Evolutionary conservation across 176 grass and related monocot species (phyloP).

Genomic region (Typha latifolia): DNA sequence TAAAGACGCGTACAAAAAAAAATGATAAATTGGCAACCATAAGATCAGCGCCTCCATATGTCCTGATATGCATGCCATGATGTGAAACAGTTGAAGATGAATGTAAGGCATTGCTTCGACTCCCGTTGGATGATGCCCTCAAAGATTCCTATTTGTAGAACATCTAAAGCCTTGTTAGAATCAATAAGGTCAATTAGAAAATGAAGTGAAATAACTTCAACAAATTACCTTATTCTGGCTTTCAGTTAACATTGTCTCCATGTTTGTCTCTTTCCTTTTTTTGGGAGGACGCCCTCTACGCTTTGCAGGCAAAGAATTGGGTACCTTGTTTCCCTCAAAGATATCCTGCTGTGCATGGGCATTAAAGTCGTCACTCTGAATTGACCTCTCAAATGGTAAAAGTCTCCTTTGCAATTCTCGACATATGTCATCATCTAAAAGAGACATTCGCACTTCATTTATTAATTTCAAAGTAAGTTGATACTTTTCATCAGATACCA

Average conservation of each 20-base stretch:
- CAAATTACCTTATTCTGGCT: slow-evolving; percentile 25
- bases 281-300: slow-evolving; percentile 67
- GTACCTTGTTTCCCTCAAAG: slow-evolving; percentile 29
- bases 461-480: slow-evolving; percentile 42
- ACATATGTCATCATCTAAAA: slow-evolving; percentile 62
- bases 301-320: slow-evolving; percentile 32
- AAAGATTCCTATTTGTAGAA: slow-evolving; percentile 34
- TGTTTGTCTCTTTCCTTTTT: slow-evolving; percentile 48
- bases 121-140: slow-evolving; percentile 32
- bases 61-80: slow-evolving; percentile 48
- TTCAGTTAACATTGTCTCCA: slow-evolving; percentile 39
- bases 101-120: slow-evolving; percentile 45
- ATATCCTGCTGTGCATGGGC: slow-evolving; percentile 22
- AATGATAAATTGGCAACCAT: slow-evolving; percentile 30
- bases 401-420: slow-evolving; percentile 55
- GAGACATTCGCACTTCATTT: slow-evolving; percentile 36
- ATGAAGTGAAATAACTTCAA: slow-evolving; percentile 5
- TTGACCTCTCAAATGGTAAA: slow-evolving; percentile 31
- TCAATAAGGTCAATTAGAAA: not conserved
- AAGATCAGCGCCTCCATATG: slow-evolving; percentile 52
- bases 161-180: not conserved
- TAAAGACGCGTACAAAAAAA: not conserved
- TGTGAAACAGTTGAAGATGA: slow-evolving; percentile 54
- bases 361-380: slow-evolving; percentile 39
- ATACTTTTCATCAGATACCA: slow-evolving; percentile 55